A percentile compares a stretch with the other conserved stretches of the same genome.
These are phyloP conservation scores for Phoma sp. DNA, from an alignment of 2,329 filamentous ascomycete genomes.

Conservation along the genomic window DNA sequence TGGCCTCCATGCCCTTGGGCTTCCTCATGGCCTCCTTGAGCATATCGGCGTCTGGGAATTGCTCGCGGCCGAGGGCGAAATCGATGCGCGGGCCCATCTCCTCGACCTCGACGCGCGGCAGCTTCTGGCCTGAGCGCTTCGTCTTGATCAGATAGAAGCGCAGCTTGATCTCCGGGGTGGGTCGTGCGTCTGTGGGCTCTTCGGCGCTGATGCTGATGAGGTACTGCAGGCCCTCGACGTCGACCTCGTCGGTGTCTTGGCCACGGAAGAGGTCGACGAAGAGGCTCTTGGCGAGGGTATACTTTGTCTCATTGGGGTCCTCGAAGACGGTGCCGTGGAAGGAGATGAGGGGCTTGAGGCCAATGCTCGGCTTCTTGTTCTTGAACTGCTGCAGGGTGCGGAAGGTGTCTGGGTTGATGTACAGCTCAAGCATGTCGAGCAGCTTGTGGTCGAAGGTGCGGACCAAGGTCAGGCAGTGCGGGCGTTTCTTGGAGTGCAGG, in stretches of 20 bases:
- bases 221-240: conserved; percentile 94
- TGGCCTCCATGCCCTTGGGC: conserved; percentile 75
- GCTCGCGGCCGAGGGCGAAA: conserved; percentile 81
- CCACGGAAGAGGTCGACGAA: conserved; percentile 92
- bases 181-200: conserved; percentile 54
- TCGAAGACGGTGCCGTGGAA: conserved; percentile 91
- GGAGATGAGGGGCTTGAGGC: conserved; percentile 86
- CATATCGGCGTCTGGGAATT: conserved; percentile 77
- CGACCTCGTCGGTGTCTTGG: conserved; percentile 78
- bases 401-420: conserved; percentile 77
- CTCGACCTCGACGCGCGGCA: conserved; percentile 90
- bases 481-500: conserved; percentile 90
- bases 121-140: conserved; percentile 81
- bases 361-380: conserved; percentile 67
- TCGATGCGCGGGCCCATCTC: conserved; percentile 96
- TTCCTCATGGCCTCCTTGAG: conserved; percentile 92
- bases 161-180: conserved; percentile 62
- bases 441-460: conserved; percentile 86
- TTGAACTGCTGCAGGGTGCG: conserved; percentile 77
- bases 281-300: conserved; percentile 84
- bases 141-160: conserved; percentile 87
- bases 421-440: conserved; percentile 92
- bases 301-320: conserved; percentile 77
- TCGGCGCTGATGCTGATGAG: conserved; percentile 81
- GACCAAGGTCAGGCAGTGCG: conserved; percentile 82